These are phyloP conservation scores for Euptelea pleiosperma DNA, from an alignment of 164 flowering plant species.

Conservation along the genomic window DNA sequence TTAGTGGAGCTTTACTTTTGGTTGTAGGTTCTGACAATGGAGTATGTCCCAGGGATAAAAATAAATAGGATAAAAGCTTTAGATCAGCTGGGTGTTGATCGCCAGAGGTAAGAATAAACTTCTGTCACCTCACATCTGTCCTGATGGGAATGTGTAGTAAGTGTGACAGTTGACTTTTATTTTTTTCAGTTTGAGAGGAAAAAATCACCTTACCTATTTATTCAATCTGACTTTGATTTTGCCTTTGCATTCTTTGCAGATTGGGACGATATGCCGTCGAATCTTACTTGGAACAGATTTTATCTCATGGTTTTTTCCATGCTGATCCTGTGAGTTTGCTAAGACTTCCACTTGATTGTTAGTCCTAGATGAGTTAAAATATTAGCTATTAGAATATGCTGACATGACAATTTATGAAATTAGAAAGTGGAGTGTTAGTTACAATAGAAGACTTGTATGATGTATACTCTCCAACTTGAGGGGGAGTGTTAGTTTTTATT, in stretches of 20 bases:
- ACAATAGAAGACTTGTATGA: too few relatives aligned
- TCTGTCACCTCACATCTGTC: too few relatives aligned
- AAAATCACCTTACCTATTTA: neutral
- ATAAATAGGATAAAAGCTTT: slow-evolving; percentile 89
- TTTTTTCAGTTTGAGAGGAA: neutral
- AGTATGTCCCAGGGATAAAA: slow-evolving; percentile 98
- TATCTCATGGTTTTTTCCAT: slow-evolving; percentile 97
- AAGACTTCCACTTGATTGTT: neutral
- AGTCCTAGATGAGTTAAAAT: neutral
- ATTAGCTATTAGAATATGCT: neutral
- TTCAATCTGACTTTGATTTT: neutral
- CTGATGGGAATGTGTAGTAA: slow-evolving; percentile 6
- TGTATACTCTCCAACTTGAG: too few relatives aligned
- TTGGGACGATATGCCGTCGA: slow-evolving; percentile 97
- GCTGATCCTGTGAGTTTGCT: slow-evolving; percentile 88
- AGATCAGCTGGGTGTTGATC: slow-evolving; percentile 93
- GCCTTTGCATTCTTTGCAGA: slow-evolving; percentile 40
- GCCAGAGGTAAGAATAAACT: slow-evolving; percentile 52
- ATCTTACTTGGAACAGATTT: slow-evolving; percentile 92
- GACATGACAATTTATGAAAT: neutral
- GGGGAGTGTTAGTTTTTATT: too few relatives aligned
- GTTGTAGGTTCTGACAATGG: slow-evolving; percentile 88
- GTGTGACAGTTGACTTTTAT: neutral
- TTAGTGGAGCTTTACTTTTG: slow-evolving; percentile 11
- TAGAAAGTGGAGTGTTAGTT: too few relatives aligned